phyloP scores from a whole-genome alignment of 257 asterid species.

The Scutellaria galericulata region DNA sequence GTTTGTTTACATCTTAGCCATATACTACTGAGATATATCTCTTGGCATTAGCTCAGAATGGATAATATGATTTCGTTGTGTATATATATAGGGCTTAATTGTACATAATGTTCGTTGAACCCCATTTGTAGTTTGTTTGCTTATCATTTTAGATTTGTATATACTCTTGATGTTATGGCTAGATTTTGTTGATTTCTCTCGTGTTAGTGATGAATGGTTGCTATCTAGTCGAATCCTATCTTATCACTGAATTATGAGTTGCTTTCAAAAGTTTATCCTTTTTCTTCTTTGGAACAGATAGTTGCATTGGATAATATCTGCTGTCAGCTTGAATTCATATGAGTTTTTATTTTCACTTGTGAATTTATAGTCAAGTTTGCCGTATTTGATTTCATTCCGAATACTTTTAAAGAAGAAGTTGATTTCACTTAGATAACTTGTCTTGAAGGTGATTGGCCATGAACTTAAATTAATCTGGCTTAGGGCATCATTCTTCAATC shows the following conservation, averaged over 20 bases:
- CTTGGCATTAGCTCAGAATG: conserved; percentile 25
- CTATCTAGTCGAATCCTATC: background rate
- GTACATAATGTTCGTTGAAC: conserved; percentile 37
- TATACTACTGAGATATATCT: background rate
- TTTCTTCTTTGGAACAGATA: background rate
- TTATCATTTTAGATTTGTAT: conserved; percentile 11
- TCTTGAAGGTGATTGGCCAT: background rate
- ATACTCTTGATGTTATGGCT: conserved; percentile 10
- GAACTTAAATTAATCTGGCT: background rate
- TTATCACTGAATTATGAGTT: background rate
- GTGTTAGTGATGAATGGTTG: conserved; percentile 8
- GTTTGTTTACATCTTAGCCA: conserved; percentile 29
- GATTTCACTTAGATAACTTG: conserved; percentile 5
- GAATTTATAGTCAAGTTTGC: background rate
- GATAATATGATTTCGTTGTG: conserved; percentile 36
- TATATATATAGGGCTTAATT: conserved; percentile 34
- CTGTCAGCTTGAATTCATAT: background rate
- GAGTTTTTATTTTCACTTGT: background rate
- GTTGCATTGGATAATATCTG: background rate
- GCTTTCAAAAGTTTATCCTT: background rate
- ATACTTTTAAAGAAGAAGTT: background rate
- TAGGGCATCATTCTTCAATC: conserved; percentile 11
- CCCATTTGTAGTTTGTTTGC: conserved; percentile 16
- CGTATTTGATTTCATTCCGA: background rate
- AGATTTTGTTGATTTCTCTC: background rate